A percentile compares a stretch with the other conserved stretches of the same genome.
phyloP scores from a whole-genome alignment of 352 stramenopile species.

The Phytophthora idaei region DNA sequence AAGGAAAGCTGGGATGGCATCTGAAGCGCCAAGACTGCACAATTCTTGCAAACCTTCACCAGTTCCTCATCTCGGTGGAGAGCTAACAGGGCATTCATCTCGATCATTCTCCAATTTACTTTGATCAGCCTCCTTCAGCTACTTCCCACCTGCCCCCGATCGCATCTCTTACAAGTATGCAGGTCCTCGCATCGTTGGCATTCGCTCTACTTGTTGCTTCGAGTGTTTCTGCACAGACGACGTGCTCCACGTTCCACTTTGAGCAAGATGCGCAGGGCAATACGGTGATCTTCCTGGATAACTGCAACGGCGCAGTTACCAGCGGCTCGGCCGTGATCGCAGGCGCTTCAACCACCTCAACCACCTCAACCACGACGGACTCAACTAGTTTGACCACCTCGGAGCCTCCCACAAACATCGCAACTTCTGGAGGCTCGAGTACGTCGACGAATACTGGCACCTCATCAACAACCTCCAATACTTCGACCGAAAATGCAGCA shows the following conservation, averaged over 20 bases:
- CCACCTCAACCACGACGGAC: neutral
- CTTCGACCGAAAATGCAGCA: neutral
- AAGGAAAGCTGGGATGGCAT: neutral
- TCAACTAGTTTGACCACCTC: neutral
- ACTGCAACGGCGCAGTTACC: slow-evolving; percentile 19
- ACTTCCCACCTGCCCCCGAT: neutral
- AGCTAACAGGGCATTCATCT: neutral
- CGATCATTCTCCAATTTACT: slow-evolving; percentile 26
- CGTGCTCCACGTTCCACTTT: slow-evolving; percentile 27
- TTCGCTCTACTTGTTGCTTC: slow-evolving; percentile 18
- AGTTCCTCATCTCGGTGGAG: neutral
- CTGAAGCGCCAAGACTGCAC: neutral
- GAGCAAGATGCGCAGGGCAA: slow-evolving; percentile 19
- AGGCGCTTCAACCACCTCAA: slow-evolving; percentile 8
- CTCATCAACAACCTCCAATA: slow-evolving; percentile 4
- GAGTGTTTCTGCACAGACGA: neutral
- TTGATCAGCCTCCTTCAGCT: slow-evolving; percentile 1
- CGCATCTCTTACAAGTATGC: slow-evolving; percentile 8
- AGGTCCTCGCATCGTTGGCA: slow-evolving; percentile 18
- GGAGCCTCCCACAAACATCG: neutral
- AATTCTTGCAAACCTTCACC: no score
- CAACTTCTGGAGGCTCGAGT: neutral
- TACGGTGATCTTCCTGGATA: slow-evolving; percentile 19
- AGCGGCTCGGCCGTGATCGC: slow-evolving; percentile 20
- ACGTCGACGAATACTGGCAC: slow-evolving; percentile 1